These are phyloP conservation scores for Ampelocalamus luodianensis DNA, from an alignment of 176 grass and related monocot species.

Conservation along the genomic window DNA sequence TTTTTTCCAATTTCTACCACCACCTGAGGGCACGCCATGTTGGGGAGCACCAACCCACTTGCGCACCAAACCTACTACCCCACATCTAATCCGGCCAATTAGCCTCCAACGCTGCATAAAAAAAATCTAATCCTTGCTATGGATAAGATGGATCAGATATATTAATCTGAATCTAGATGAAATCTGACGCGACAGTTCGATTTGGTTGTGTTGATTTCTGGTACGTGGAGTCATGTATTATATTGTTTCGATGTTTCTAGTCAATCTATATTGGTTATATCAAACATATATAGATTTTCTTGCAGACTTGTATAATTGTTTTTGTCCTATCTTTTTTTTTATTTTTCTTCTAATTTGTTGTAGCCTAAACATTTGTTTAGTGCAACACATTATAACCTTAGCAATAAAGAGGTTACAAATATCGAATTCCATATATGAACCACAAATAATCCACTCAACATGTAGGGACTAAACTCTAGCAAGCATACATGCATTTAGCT, in stretches of 20 bases:
- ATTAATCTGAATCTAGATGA: slow-evolving; percentile 20
- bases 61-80: slow-evolving; percentile 36
- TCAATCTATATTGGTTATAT: neutral
- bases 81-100: neutral
- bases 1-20: slow-evolving; percentile 41
- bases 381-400: too few species aligned
- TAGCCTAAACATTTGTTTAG: too few species aligned
- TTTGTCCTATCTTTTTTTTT: neutral
- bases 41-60: slow-evolving; percentile 51
- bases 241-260: neutral
- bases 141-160: slow-evolving; percentile 38
- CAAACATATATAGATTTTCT: neutral
- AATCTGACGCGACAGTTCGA: slow-evolving; percentile 29
- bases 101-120: slow-evolving; percentile 2
- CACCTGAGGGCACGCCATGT: slow-evolving; percentile 40
- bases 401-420: too few species aligned
- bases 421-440: too few species aligned
- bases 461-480: too few species aligned
- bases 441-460: too few species aligned
- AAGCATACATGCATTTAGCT: too few species aligned
- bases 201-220: slow-evolving; percentile 33
- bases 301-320: neutral
- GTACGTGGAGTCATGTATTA: neutral
- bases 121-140: slow-evolving; percentile 11
- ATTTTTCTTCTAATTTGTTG: too few species aligned